phyloP scores from a whole-genome alignment of 306 rosid species.

The Delonix regia region DNA sequence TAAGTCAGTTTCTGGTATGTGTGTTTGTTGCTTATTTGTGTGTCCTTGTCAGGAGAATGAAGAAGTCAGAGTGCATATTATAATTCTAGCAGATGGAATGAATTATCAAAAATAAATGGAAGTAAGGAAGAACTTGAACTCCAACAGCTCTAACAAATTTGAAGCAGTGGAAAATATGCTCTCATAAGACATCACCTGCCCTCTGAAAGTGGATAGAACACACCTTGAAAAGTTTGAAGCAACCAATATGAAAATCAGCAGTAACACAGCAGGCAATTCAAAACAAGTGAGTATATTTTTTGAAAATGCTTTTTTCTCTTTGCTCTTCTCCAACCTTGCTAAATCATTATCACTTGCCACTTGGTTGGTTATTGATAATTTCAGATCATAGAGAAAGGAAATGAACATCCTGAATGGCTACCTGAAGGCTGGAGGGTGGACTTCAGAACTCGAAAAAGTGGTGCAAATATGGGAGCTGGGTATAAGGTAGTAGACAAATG shows the following conservation, averaged over 20 bases:
- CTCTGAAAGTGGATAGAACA: constrained; percentile 37
- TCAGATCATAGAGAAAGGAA: constrained; percentile 51
- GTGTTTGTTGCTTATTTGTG: not conserved
- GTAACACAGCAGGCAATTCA: constrained; percentile 34
- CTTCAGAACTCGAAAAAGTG: constrained; percentile 69
- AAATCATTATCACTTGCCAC: constrained; percentile 20
- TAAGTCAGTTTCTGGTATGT: not conserved
- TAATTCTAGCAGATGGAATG: not conserved
- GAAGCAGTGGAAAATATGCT: constrained; percentile 41
- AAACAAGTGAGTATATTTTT: constrained; percentile 54
- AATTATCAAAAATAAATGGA: constrained; percentile 14
- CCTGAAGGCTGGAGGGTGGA: constrained; percentile 81
- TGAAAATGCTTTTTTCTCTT: constrained; percentile 7
- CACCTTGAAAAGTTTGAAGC: constrained; percentile 31
- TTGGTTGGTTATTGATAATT: constrained; percentile 29
- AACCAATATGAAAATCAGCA: constrained; percentile 26
- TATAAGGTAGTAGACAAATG: constrained; percentile 65
- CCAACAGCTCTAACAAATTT: constrained; percentile 41
- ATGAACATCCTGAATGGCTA: constrained; percentile 79
- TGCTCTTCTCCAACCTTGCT: constrained; percentile 29
- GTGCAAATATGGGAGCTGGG: constrained; percentile 55
- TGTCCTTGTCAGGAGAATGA: not conserved
- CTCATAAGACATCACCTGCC: constrained; percentile 43
- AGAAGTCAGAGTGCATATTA: constrained; percentile 13
- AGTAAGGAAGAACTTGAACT: constrained; percentile 24